Conservation (phyloP, 176 grass and related monocot species). For the Sorghum bicolor region DNA sequence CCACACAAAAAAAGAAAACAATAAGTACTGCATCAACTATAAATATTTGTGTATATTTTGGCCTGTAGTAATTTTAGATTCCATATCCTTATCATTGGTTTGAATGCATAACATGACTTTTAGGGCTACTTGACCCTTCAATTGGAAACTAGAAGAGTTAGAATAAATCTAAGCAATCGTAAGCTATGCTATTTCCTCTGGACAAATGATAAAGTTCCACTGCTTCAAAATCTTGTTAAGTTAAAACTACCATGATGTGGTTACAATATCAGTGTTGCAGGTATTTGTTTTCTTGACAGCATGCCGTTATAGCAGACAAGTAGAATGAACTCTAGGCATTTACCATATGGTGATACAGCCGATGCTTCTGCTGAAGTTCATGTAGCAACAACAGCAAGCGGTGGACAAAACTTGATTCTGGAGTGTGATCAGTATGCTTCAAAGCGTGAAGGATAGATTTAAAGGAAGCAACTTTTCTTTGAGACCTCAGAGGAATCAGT, state of each 20-base stretch:
- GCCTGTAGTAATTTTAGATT: neutral
- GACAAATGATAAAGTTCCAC: too few relatives aligned
- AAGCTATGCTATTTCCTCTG: too few relatives aligned
- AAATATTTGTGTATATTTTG: neutral
- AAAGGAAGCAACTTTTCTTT: slow-evolving; percentile 65
- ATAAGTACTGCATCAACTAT: neutral
- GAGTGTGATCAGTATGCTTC: slow-evolving; percentile 33
- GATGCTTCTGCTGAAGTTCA: slow-evolving; percentile 47
- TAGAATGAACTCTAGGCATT: neutral
- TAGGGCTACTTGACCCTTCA: neutral
- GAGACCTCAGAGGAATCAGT: slow-evolving; percentile 59
- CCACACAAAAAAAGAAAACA: neutral
- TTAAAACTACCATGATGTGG: neutral
- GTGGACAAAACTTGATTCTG: slow-evolving; percentile 61
- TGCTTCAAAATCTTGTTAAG: neutral
- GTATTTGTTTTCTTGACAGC: neutral
- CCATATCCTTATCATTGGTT: neutral
- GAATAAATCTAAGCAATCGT: neutral
- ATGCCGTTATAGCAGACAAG: neutral
- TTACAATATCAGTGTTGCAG: neutral
- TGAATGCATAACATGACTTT: neutral
- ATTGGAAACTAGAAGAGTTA: neutral
- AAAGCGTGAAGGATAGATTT: slow-evolving; percentile 33
- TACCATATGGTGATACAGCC: slow-evolving; percentile 67
- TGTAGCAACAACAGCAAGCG: slow-evolving; percentile 48